Percentiles rank a stretch among this genome's conserved stretches.
Evolutionary conservation across 1,284 basidiomycete species (phyloP).

Genomic region (Pseudozyma tsukubaensis): DNA sequence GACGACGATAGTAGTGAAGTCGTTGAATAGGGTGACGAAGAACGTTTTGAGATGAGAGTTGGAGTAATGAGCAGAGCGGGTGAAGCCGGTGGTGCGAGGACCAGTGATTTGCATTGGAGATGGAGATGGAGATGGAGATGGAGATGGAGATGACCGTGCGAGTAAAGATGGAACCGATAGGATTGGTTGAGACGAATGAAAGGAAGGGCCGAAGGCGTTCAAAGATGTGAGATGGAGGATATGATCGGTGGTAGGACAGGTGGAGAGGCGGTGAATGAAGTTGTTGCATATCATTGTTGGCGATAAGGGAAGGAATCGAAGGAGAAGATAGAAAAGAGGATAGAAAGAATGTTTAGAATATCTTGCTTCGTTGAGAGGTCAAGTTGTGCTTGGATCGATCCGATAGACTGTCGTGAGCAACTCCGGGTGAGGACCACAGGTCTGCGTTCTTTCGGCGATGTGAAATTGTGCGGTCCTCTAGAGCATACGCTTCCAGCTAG

Average conservation of each 20-base stretch:
- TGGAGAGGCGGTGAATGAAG: background rate
- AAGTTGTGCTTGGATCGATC: conserved; percentile 13
- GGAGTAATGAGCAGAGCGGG: no score
- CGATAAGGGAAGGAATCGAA: background rate
- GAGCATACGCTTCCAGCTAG: no score
- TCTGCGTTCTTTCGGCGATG: no score
- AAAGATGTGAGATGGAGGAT: background rate
- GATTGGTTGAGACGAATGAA: no score
- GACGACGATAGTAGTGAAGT: background rate
- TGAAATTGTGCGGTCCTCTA: no score
- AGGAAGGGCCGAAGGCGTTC: no score
- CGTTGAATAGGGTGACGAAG: background rate
- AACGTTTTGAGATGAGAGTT: background rate
- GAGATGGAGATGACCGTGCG: no score
- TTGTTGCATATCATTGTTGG: background rate
- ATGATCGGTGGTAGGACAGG: background rate
- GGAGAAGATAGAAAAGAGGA: conserved; percentile 49
- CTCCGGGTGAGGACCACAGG: no score
- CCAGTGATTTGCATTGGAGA: no score
- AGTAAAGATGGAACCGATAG: no score
- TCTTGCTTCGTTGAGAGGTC: conserved; percentile 5
- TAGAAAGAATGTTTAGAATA: conserved; percentile 52
- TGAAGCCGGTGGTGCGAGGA: no score
- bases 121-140: no score
- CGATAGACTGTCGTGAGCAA: conserved; percentile 8